Base-by-base conservation (phyloP, 495 filamentous ascomycete species). In the Podospora pseudopauciseta region DNA sequence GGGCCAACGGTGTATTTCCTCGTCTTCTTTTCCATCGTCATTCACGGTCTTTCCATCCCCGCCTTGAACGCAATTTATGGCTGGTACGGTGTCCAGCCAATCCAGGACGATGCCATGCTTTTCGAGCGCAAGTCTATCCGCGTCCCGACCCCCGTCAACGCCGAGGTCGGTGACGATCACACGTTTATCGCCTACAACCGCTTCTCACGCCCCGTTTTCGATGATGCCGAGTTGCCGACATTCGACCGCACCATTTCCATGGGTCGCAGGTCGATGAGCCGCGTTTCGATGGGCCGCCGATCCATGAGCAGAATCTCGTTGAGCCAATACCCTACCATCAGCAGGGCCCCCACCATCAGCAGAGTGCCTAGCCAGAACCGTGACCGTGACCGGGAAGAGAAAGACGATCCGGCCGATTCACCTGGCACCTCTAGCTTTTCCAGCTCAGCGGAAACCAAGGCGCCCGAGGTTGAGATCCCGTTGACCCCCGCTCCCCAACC, bases 41-140 rank as follows among this genome's bases (percentile, higher is more conserved):
- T 87, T 1, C 86, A 89, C 70, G 85, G 86, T 54, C 74, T 88
- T 1, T 87, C 85, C 0, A 86, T 87, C 57, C 86, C 86, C 0
- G 71, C 78, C 1, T 77, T 88, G 26, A 82, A 82, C 67, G 49
- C 72, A 6, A 72, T 86, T 65, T 88, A 86, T 72, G 72, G 68
- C 60, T 79, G 69, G 65, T 77, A 73, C 44, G 78, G 78, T 44
- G 80, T 87, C 44, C 73, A 77, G 39, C 76, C 77, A 0, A 82
- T 88, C 67, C 76, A 76, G 18, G 85, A 88, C 67, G 84, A 86
- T 44, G 83, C 84, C 5, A 81, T 85, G 7, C 79, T 84, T 67
- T 68, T 88, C 13, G 68, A 77, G 9, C 76, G 85, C 9, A 76
- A 82, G 16, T 86, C 85, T 2, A 76, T 82, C 1, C 82, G 82